Evolutionary conservation across 495 filamentous ascomycete species (phyloP).

Genomic region (Halenospora varia): DNA sequence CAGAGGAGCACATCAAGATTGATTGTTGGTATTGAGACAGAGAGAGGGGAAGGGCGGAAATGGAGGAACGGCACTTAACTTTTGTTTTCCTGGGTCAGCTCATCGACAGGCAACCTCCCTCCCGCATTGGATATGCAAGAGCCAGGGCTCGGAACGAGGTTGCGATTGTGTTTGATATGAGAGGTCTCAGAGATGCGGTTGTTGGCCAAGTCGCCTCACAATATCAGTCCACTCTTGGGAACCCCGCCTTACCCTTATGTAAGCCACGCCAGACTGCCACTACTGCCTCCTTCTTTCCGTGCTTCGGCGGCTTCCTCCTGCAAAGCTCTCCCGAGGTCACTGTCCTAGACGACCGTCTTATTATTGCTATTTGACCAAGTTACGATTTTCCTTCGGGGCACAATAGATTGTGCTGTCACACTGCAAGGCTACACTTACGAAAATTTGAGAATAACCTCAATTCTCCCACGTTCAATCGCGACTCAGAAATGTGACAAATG

Average conservation of each 20-base stretch:
- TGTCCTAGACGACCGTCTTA: too few relatives aligned
- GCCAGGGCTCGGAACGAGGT: background rate
- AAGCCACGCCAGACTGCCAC: background rate
- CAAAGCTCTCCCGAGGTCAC: background rate
- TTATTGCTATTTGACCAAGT: too few relatives aligned
- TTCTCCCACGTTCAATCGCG: too few relatives aligned
- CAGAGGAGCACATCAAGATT: background rate
- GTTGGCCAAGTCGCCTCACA: background rate
- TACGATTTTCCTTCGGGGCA: too few relatives aligned
- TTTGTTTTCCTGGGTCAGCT: background rate
- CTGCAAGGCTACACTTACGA: too few relatives aligned
- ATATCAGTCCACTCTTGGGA: background rate
- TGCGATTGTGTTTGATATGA: background rate
- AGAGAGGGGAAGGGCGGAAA: background rate
- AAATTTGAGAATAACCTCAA: too few relatives aligned
- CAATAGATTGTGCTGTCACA: too few relatives aligned
- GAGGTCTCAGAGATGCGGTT: background rate
- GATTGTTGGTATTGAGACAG: background rate
- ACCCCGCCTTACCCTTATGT: background rate
- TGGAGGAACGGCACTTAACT: background rate
- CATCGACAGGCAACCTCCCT: background rate
- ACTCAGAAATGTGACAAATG: too few relatives aligned
- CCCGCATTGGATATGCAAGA: background rate
- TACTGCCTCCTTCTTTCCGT: background rate
- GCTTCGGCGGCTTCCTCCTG: background rate